Evolutionary conservation across 2,329 filamentous ascomycete species (phyloP).

Genomic region (Stromatinia cepivora): DNA sequence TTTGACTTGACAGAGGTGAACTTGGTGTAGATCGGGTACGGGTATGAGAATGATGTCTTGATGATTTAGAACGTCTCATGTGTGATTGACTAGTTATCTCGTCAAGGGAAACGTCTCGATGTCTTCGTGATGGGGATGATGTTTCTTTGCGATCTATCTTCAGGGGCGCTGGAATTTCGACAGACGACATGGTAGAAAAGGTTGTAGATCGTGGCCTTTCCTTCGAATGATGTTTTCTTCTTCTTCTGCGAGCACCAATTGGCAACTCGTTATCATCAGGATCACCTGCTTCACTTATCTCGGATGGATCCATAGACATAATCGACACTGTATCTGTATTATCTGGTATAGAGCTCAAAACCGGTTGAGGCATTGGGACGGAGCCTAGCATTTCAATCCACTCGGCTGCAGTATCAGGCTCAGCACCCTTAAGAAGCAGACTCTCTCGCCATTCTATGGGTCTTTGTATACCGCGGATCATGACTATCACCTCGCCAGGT

Average conservation of each 20-base stretch:
- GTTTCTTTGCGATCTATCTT: constrained; percentile 15
- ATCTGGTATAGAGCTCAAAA: constrained; percentile 22
- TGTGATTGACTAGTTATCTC: not conserved
- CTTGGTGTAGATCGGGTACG: constrained; percentile 23
- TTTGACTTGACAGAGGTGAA: constrained; percentile 22
- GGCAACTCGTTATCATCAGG: constrained; percentile 35
- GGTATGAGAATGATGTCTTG: constrained; percentile 21
- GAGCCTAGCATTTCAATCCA: constrained; percentile 78
- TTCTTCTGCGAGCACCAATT: constrained; percentile 37
- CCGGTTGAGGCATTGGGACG: constrained; percentile 57
- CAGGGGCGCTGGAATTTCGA: not conserved
- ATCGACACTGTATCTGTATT: constrained; percentile 26
- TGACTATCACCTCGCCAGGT: constrained; percentile 73
- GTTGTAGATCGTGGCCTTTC: constrained; percentile 23
- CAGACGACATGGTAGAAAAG: constrained; percentile 10
- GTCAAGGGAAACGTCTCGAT: constrained; percentile 14
- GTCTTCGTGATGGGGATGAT: constrained; percentile 5
- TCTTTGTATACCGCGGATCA: constrained; percentile 73
- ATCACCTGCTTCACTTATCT: constrained; percentile 20
- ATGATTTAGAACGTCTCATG: constrained; percentile 11
- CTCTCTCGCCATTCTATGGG: constrained; percentile 80
- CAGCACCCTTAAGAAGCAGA: constrained; percentile 70
- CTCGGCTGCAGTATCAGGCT: constrained; percentile 62
- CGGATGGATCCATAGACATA: constrained; percentile 18
- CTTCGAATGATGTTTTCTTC: constrained; percentile 25